Percentiles rank a stretch among this genome's conserved stretches.
These are phyloP conservation scores for Ustilago loliicola DNA, from an alignment of 1,284 basidiomycete species.

Conservation along the genomic window DNA sequence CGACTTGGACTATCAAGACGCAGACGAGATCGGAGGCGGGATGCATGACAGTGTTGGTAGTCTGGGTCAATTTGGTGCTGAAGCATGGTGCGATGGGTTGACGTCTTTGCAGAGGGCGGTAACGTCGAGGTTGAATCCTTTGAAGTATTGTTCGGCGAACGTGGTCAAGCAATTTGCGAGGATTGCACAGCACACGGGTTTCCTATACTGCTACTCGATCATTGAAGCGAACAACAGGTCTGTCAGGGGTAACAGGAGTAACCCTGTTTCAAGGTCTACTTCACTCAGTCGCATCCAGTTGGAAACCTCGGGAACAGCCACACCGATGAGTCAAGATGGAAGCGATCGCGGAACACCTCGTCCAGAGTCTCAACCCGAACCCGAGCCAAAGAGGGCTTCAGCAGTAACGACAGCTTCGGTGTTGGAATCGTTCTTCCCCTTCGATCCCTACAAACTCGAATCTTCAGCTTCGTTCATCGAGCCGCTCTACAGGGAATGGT, in stretches of 20 bases:
- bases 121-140: constrained; percentile 86
- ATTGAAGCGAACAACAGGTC: constrained; percentile 80
- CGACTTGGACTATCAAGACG: constrained; percentile 38
- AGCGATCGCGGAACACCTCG: constrained; percentile 35
- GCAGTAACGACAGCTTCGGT: constrained; percentile 69
- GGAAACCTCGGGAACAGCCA: constrained; percentile 22
- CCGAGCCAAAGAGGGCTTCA: constrained; percentile 5
- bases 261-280: constrained; percentile 35
- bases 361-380: constrained; percentile 19
- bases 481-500: constrained; percentile 74
- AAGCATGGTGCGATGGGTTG: constrained; percentile 84
- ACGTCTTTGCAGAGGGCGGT: constrained; percentile 85
- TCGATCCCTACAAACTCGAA: constrained; percentile 94
- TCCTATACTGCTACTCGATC: constrained; percentile 94
- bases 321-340: constrained; percentile 44
- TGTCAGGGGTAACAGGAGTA: constrained; percentile 32
- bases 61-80: constrained; percentile 37
- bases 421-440: constrained; percentile 95
- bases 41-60: constrained; percentile 52
- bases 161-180: constrained; percentile 96
- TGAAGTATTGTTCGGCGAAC: constrained; percentile 80
- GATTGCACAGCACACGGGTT: constrained; percentile 89
- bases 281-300: constrained; percentile 38
- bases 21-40: constrained; percentile 45
- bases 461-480: constrained; percentile 73